Conservation (phyloP, 2,329 filamentous ascomycete genomes). For the Penicillium sp. region DNA sequence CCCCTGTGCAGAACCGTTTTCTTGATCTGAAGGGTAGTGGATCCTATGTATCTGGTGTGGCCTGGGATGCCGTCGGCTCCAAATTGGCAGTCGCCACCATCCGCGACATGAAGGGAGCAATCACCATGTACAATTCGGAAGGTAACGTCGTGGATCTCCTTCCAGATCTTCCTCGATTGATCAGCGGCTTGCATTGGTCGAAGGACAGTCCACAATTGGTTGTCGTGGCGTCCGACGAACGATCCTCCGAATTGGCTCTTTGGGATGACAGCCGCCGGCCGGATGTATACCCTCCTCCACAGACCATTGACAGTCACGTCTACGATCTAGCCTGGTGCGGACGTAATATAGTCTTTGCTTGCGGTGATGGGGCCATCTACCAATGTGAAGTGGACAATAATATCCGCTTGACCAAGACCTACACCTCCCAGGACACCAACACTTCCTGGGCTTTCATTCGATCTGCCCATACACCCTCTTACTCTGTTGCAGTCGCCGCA, state of each 20-base stretch:
- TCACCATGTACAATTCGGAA: slow-evolving; percentile 50
- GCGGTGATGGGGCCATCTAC: slow-evolving; percentile 45
- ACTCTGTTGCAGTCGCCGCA: slow-evolving; percentile 44
- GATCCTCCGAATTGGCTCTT: slow-evolving; percentile 46
- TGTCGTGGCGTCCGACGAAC: slow-evolving; percentile 48
- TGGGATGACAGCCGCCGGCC: slow-evolving; percentile 48
- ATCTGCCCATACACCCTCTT: slow-evolving; percentile 32
- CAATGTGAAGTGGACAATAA: slow-evolving; percentile 44
- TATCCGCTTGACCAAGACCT: slow-evolving; percentile 43
- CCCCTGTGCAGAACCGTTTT: slow-evolving; percentile 40
- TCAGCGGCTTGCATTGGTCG: slow-evolving; percentile 50
- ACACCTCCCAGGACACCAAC: slow-evolving; percentile 31
- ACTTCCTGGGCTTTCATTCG: slow-evolving; percentile 49
- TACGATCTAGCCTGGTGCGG: slow-evolving; percentile 50
- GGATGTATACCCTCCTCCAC: slow-evolving; percentile 41
- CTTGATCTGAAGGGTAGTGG: slow-evolving; percentile 38
- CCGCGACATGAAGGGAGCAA: slow-evolving; percentile 46
- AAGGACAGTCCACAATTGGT: slow-evolving; percentile 43
- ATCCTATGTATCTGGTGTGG: slow-evolving; percentile 48
- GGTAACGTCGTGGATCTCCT: slow-evolving; percentile 51
- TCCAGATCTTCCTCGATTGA: slow-evolving; percentile 49
- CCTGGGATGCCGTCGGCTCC: slow-evolving; percentile 51
- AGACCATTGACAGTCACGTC: slow-evolving; percentile 43
- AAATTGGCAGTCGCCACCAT: slow-evolving; percentile 53
- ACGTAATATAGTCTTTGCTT: slow-evolving; percentile 42